Evolutionary conservation across 2,329 filamentous ascomycete species (phyloP), one percentile per base, ranked within the genome.

Genomic region (Stachybotrys chartarum): DNA sequence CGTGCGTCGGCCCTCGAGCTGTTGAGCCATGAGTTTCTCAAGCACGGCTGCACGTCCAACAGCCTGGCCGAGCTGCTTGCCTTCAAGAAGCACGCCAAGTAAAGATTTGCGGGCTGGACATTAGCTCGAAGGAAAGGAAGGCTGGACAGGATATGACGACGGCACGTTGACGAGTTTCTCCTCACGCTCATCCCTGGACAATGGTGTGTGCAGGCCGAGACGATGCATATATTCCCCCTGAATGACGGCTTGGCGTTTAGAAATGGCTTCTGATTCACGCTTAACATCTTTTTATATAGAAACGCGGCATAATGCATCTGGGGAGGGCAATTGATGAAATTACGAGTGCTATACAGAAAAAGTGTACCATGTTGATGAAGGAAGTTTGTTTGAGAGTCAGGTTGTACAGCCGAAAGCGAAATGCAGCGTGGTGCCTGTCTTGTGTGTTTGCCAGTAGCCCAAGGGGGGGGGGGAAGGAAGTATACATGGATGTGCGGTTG

Each of bases 1-100:
- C 85, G 94, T 69, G 94, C 94, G 12, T 96, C 91, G 30, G 91
- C 94, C 0, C 84, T 90, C 58, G 94, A 99, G 74, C 79, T 99
- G 52, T 78, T 97, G 58, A 84, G 86, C 58, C 92, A 97, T 69
- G 94, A 97, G 65, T 99, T 99, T 78, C 75, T 99, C 68, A 91
- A 92, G 78, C 89, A 90, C 65, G 93, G 94, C 18, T 97, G 93
- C 77, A 86, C 86, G 54, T 78, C 94, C 55, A 81, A 81, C 50
- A 96, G 89, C 71, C 78, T 99, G 62, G 86, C 91, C 17, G 92
- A 96, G 66, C 76, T 99, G 59, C 80, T 99, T 58, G 86, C 89
- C 54, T 99, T 94, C 77, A 91, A 91, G 78, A 87, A 88, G 70
- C 81, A 86, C 61, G 76, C 78, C 56, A 86, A 86, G 74, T 86